These are phyloP conservation scores for Dipodascus geniculatus DNA, from an alignment of 805 yeast genomes.

Conservation along the genomic window DNA sequence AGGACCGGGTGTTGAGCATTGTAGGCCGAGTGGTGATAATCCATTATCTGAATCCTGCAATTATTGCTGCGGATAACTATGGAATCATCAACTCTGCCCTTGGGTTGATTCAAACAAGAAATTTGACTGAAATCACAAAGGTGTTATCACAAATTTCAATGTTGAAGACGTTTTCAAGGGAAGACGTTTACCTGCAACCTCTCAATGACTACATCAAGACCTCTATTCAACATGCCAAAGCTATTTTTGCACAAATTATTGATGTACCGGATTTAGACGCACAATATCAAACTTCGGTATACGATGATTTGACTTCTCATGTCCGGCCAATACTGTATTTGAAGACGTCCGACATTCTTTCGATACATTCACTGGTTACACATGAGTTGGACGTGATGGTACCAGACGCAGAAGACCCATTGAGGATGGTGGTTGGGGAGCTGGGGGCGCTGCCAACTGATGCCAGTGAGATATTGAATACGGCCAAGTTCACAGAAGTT, in stretches of 20 bases:
- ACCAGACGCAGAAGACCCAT: conserved; percentile 37
- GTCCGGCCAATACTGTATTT: conserved; percentile 30
- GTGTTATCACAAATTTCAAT: conserved; percentile 54
- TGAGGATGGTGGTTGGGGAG: conserved; percentile 33
- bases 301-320: conserved; percentile 55
- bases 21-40: conserved; percentile 44
- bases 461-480: conserved; percentile 36
- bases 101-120: conserved; percentile 32
- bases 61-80: conserved; percentile 31
- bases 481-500: conserved; percentile 40
- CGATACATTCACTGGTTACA: conserved; percentile 28
- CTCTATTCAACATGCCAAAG: conserved; percentile 36
- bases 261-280: conserved; percentile 45
- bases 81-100: conserved; percentile 35
- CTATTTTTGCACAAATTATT: conserved; percentile 37
- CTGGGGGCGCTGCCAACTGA: conserved; percentile 32
- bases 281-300: conserved; percentile 48
- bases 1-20: conserved; percentile 48
- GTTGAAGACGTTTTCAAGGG: conserved; percentile 51
- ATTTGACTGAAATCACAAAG: conserved; percentile 44
- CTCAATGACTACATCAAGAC: conserved; percentile 58
- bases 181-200: conserved; percentile 64
- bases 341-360: conserved; percentile 26
- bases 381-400: conserved; percentile 20
- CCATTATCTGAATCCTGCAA: conserved; percentile 26